A percentile compares a stretch with the other conserved stretches of the same genome.
Conservation (phyloP, 2,329 filamentous ascomycete species). For the Nemania diffusa region DNA sequence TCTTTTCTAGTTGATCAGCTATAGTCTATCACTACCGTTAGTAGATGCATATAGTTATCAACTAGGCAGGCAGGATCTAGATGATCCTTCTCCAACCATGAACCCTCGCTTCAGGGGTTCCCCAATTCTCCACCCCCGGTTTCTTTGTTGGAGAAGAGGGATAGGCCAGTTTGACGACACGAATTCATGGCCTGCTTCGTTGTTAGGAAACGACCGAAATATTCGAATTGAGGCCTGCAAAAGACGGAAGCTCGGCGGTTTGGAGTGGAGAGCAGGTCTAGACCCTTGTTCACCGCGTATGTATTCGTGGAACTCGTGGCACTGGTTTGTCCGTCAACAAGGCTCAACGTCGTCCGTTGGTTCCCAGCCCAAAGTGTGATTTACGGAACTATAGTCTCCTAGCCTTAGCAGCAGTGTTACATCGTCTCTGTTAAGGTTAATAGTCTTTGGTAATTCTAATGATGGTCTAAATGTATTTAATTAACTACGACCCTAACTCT, state of each 20-base stretch:
- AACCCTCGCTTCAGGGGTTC: slow-evolving; percentile 13
- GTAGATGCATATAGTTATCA: neutral
- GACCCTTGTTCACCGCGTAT: neutral
- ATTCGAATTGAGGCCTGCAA: slow-evolving; percentile 2
- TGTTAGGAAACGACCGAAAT: neutral
- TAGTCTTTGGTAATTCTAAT: neutral
- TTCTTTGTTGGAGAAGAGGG: slow-evolving; percentile 28
- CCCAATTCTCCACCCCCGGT: slow-evolving; percentile 23
- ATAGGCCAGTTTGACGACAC: neutral
- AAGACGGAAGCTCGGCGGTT: neutral
- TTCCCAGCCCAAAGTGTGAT: slow-evolving; percentile 20
- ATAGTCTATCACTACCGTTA: neutral
- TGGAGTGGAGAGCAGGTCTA: slow-evolving; percentile 2
- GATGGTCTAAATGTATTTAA: slow-evolving; percentile 14
- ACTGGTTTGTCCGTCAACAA: slow-evolving; percentile 26
- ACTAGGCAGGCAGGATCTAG: neutral
- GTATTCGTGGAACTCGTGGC: slow-evolving; percentile 35
- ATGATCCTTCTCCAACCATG: neutral
- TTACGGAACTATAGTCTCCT: slow-evolving; percentile 29
- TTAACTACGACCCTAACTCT: neutral
- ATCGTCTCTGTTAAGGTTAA: slow-evolving; percentile 16
- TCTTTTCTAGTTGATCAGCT: neutral
- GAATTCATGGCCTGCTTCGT: neutral
- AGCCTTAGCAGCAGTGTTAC: slow-evolving; percentile 26
- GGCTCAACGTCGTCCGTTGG: neutral